Evolutionary conservation across 2,329 filamentous ascomycete genomes (phyloP), one percentile per base, ranked within the genome.

Genomic region (Colletotrichum agaves): DNA sequence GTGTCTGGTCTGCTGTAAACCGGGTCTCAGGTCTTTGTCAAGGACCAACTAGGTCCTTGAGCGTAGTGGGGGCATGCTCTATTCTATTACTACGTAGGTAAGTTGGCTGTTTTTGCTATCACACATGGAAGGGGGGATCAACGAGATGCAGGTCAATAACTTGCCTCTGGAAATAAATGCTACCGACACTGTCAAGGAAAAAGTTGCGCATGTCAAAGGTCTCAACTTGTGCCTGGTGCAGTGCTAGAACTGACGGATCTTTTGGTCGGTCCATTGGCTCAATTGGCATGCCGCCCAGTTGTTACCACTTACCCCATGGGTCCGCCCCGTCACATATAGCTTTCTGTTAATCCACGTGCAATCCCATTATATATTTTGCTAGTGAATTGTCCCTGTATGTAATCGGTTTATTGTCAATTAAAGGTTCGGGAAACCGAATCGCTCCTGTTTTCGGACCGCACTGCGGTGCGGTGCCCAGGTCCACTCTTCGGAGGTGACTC

Each of bases 151-250:
- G 44, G 44, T 52, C 23, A 23, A 52, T 10, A 21, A 27, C 52
- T 43, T 43, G 35, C 37, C 15, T 19, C 59, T 44, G 15, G n/a
- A 35, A 52, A 63, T 50, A 57, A 44, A 33, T 63, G 50, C 50
- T 52, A 44, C 63, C 59, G 52, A 19, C 17, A 23, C 23, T 35
- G 64, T 63, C 64, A 61, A 53, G 53, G 44, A 66, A 43, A 64
- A 47, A 59, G 35, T 63, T 58, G 37, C 23, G 15, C 58, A 41
- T 8, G 46, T 50, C 46, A 33, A 37, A 12, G 35, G 15, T 31
- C 46, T 37, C 37, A 31, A 53, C 47, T 37, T 53, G 47, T 35
- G 49, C 57, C 44, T 5, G 23, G 23, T 27, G n/a, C n/a, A n/a
- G n/a, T n/a, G n/a, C n/a, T n/a, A n/a, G n/a, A n/a, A n/a, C n/a